These are phyloP conservation scores for Puccinia horiana DNA, from an alignment of 1,284 basidiomycete genomes.

Conservation along the genomic window DNA sequence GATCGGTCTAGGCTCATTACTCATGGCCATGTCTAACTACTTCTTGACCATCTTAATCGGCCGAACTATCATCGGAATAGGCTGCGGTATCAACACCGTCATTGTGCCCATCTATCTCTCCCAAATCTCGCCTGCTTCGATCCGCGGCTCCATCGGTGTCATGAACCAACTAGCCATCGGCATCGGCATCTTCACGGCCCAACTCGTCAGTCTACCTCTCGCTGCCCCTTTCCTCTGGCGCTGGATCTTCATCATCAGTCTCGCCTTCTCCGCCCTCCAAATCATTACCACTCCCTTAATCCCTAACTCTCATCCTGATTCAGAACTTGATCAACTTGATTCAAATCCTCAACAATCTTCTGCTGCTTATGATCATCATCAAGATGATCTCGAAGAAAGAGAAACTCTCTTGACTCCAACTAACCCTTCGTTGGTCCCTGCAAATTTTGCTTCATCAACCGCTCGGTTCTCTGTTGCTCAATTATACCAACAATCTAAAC, in stretches of 20 bases:
- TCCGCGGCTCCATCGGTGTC: constrained; percentile 74
- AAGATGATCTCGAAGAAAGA: neutral
- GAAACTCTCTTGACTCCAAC: constrained; percentile 20
- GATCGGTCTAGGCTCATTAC: constrained; percentile 33
- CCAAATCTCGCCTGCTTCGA: constrained; percentile 73
- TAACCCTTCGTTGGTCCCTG: neutral
- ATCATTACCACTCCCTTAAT: constrained; percentile 59
- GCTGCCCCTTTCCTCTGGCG: constrained; percentile 73
- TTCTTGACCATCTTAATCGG: constrained; percentile 47
- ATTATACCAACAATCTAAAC: constrained; percentile 10
- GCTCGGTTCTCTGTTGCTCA: neutral
- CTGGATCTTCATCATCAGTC: constrained; percentile 70
- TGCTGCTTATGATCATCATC: neutral
- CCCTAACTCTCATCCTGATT: neutral
- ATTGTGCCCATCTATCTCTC: constrained; percentile 82
- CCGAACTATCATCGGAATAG: constrained; percentile 71
- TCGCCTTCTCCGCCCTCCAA: constrained; percentile 67
- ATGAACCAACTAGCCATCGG: constrained; percentile 86
- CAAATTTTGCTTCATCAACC: neutral
- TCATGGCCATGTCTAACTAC: constrained; percentile 32
- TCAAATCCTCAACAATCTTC: neutral
- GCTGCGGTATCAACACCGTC: constrained; percentile 79
- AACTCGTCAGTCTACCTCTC: constrained; percentile 68
- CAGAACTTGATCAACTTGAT: neutral
- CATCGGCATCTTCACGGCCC: constrained; percentile 76